A percentile compares a stretch with the other conserved stretches of the same genome.
These are phyloP conservation scores for Blepharisma stoltei DNA, from an alignment of 73 alveolate species.

Conservation along the genomic window DNA sequence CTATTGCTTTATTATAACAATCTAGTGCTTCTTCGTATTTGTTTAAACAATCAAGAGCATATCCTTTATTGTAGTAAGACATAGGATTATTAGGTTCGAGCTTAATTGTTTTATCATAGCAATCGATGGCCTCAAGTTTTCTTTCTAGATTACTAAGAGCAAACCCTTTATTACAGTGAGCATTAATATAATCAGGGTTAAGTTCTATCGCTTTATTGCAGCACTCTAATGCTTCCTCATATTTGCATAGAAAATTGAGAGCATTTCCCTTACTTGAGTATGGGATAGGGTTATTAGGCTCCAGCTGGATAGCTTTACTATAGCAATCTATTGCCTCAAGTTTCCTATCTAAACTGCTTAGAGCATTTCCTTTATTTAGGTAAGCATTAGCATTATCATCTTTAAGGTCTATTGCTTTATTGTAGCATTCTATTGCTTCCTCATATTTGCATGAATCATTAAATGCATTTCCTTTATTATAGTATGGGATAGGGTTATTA, in stretches of 20 bases:
- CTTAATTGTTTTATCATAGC: neutral
- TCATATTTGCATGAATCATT: neutral
- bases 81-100: conserved; percentile 20
- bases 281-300: neutral
- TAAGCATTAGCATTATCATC: neutral
- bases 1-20: conserved; percentile 19
- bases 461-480: neutral
- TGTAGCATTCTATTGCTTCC: conserved; percentile 23
- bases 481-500: conserved; percentile 14
- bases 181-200: neutral
- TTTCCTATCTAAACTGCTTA: too few relatives aligned
- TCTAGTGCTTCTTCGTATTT: neutral
- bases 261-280: neutral
- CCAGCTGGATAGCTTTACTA: neutral
- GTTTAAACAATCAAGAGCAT: neutral
- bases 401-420: conserved; percentile 16
- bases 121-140: neutral
- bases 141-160: neutral
- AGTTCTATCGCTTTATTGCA: conserved; percentile 10
- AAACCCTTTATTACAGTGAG: neutral
- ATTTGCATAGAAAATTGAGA: neutral
- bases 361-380: neutral
- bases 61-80: conserved; percentile 12
- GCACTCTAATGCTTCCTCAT: conserved; percentile 10
- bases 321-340: conserved; percentile 10